Conservation (phyloP, 768 basidiomycete species). For the Mycena pura region DNA sequence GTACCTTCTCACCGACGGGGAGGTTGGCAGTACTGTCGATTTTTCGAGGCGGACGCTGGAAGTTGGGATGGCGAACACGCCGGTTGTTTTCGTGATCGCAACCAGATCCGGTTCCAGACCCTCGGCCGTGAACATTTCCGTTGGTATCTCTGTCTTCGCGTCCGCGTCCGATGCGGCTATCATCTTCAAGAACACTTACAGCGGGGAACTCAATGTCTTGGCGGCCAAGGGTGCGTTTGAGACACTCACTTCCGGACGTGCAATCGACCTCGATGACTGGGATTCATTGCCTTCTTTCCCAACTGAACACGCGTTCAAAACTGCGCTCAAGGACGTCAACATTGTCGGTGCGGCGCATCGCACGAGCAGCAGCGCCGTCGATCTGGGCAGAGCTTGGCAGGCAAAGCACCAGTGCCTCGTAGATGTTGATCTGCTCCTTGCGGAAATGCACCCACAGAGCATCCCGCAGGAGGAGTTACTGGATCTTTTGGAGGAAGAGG, state of each 20-base stretch:
- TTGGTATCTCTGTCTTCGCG: conserved; percentile 24
- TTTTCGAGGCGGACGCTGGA: conserved; percentile 22
- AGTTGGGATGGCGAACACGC: conserved; percentile 26
- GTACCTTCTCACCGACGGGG: conserved; percentile 23
- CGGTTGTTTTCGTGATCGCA: conserved; percentile 23
- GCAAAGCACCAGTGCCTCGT: conserved; percentile 20
- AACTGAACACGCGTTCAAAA: conserved; percentile 6
- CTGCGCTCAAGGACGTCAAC: conserved; percentile 22
- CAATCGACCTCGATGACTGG: conserved; percentile 18
- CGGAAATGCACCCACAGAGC: conserved; percentile 17
- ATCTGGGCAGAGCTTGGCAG: conserved; percentile 23
- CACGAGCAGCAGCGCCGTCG: conserved; percentile 4
- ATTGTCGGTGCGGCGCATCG: conserved; percentile 20
- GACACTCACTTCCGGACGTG: conserved; percentile 11
- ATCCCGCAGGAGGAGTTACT: conserved; percentile 22
- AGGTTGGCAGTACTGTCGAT: conserved; percentile 14
- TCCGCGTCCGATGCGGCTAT: conserved; percentile 24
- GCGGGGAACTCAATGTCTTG: conserved; percentile 17
- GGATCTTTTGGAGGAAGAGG: conserved; percentile 21
- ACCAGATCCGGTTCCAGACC: conserved; percentile 9
- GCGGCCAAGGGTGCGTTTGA: conserved; percentile 24
- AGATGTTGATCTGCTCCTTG: conserved; percentile 20
- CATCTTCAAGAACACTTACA: conserved; percentile 13
- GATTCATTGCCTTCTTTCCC: conserved; percentile 15
- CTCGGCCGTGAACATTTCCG: conserved; percentile 10